Evolutionary conservation across 176 grass and related monocot genomes (phyloP), one percentile per base, ranked within the genome.

Genomic region (Rhynchospora breviuscula): DNA sequence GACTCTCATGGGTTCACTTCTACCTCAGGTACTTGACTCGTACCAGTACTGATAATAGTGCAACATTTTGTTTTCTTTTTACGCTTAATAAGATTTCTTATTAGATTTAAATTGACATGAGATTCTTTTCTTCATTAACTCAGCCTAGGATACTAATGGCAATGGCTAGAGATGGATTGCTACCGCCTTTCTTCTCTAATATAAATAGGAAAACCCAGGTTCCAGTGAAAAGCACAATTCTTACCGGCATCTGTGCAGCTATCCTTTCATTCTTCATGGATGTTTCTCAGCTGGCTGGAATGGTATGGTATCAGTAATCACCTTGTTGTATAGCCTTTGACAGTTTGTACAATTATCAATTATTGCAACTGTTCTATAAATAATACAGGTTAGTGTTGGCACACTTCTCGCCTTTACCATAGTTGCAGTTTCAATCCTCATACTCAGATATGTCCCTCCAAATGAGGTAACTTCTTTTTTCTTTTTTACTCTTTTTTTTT

Each of bases 101-200:
- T 78, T 5, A 57, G 49, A 23, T 78, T 35, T 35, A 2, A 33
- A 10, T 29, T 78, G 51, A 78, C 73, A 56, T 29, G 46, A 53
- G 22, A 31, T 56, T 18, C 17, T 17, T 54, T 51, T 81, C 1
- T 75, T 89, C 60, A 63, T 82, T 85, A 44, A 63, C 4, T n/a
- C 89, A 98, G 96, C 96, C 96, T 81, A 93, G 96, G 91, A 98
- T 98, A 91, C 83, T 98, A 73, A 98, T 98, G 96, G 89, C 96
- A 44, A 98, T 98, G 96, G 91, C 96, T 81, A 92, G 91, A 88
- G 96, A 98, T 67, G 96, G 96, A 70, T 82, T 98, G 53, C 57
- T 98, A 88, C 96, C 96, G 66, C 59, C 90, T 52, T 95, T 95
- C 88, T 98, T 98, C 73, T 91, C 90, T 35, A 89, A 98, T 81